phyloP scores from a whole-genome alignment of 306 rosid genomes.

The Pyrus bretschneideri region DNA sequence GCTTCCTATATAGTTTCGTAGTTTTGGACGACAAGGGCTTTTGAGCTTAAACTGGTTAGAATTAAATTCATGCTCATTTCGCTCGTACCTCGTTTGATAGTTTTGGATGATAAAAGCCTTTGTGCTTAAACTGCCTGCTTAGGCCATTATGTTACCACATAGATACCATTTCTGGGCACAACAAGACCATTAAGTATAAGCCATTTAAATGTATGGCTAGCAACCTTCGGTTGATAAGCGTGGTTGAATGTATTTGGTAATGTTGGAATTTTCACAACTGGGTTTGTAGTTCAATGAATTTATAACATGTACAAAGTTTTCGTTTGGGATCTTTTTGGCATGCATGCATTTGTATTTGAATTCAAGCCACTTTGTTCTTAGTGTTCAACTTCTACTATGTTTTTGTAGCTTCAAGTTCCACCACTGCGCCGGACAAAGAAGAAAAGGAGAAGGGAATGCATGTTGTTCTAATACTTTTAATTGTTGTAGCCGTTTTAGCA shows the following conservation, averaged over 20 bases:
- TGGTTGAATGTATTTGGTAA: background rate
- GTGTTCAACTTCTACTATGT: background rate
- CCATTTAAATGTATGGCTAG: background rate
- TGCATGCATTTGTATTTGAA: background rate
- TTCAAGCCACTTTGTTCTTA: background rate
- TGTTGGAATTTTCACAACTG: background rate
- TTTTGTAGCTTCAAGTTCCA: conserved; percentile 43
- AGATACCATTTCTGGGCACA: background rate
- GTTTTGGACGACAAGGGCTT: background rate
- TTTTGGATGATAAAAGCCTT: too few relatives aligned
- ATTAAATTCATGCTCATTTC: background rate
- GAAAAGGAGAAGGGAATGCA: conserved; percentile 40
- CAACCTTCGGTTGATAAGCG: background rate
- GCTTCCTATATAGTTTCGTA: background rate
- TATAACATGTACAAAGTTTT: too few relatives aligned
- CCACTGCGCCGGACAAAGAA: conserved; percentile 3
- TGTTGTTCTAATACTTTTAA: conserved; percentile 36
- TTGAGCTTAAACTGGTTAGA: background rate
- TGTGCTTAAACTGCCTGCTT: too few relatives aligned
- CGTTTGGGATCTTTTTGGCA: background rate
- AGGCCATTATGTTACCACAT: too few relatives aligned
- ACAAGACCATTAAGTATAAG: background rate
- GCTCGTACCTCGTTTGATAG: too few relatives aligned
- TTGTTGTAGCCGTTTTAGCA: conserved; percentile 28
- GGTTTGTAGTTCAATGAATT: background rate